Percentiles rank a stretch among this genome's conserved stretches.
Conservation (phyloP, 805 yeast genomes). For the Metschnikowia continentalis region DNA sequence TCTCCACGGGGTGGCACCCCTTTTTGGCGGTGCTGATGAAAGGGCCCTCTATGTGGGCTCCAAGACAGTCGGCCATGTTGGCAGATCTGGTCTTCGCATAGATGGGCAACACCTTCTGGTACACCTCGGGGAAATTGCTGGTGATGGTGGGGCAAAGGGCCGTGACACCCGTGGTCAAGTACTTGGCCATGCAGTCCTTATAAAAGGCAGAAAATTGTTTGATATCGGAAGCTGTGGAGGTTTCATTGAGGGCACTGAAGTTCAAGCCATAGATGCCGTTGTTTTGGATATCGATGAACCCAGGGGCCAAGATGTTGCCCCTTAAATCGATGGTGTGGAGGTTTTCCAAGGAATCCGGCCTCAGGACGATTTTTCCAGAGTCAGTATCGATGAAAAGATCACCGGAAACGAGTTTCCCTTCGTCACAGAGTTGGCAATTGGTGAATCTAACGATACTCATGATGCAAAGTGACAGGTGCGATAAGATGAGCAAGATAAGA, state of each 20-base stretch:
- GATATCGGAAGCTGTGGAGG: slow-evolving; percentile 29
- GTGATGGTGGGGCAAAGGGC: slow-evolving; percentile 55
- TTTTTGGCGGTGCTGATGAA: slow-evolving; percentile 46
- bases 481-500: not conserved
- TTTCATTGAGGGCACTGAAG: slow-evolving; percentile 36
- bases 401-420: slow-evolving; percentile 30
- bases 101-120: slow-evolving; percentile 43
- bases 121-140: slow-evolving; percentile 47
- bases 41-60: slow-evolving; percentile 62
- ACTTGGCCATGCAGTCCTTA: slow-evolving; percentile 42
- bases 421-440: slow-evolving; percentile 41
- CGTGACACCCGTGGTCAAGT: slow-evolving; percentile 51
- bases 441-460: slow-evolving; percentile 29
- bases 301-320: slow-evolving; percentile 50
- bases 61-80: slow-evolving; percentile 42
- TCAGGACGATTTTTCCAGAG: slow-evolving; percentile 38
- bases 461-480: not conserved
- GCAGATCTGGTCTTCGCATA: slow-evolving; percentile 31
- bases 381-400: slow-evolving; percentile 43
- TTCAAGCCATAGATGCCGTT: slow-evolving; percentile 57
- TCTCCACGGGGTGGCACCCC: slow-evolving; percentile 49
- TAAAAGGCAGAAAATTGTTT: slow-evolving; percentile 32
- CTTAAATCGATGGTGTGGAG: slow-evolving; percentile 38
- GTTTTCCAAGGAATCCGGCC: slow-evolving; percentile 16
- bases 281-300: slow-evolving; percentile 54